Conservation (phyloP, 1,284 basidiomycete species). For the Naganishia liquefaciens region DNA sequence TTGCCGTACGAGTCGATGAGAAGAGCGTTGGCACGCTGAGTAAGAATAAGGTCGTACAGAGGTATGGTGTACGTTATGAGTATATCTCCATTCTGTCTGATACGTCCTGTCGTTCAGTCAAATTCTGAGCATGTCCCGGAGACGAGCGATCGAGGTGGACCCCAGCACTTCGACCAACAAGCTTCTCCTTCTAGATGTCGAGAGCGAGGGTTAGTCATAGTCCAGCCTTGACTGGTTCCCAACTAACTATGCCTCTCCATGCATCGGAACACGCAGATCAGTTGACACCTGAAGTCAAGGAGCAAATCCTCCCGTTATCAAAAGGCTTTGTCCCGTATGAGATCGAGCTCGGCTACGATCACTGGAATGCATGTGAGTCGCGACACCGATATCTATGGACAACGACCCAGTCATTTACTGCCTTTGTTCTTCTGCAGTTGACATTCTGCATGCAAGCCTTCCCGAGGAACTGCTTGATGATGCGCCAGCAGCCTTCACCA, state of each 20-base stretch:
- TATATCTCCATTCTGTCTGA: neutral
- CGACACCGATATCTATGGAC: neutral
- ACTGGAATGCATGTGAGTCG: constrained; percentile 75
- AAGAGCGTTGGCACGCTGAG: constrained; percentile 62
- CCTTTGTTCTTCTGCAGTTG: constrained; percentile 59
- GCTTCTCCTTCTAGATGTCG: constrained; percentile 27
- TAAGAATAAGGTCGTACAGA: constrained; percentile 61
- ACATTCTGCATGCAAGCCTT: constrained; percentile 75
- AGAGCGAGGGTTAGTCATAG: constrained; percentile 20
- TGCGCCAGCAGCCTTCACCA: constrained; percentile 82
- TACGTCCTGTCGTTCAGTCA: constrained; percentile 3
- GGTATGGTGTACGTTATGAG: constrained; percentile 55
- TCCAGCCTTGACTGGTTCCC: no score
- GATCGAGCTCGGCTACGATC: constrained; percentile 72
- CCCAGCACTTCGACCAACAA: constrained; percentile 19
- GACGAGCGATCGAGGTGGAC: constrained; percentile 25
- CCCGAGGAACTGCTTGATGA: constrained; percentile 73
- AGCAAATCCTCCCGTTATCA: constrained; percentile 59
- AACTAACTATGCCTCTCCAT: no score
- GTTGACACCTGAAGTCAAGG: constrained; percentile 60
- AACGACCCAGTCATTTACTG: no score
- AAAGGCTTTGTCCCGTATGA: constrained; percentile 63
- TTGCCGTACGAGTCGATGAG: constrained; percentile 67
- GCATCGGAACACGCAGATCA: constrained; percentile 60
- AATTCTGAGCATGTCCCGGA: constrained; percentile 24